Evolutionary conservation across 495 filamentous ascomycete species (phyloP).

Genomic region (Xylaria sp.): DNA sequence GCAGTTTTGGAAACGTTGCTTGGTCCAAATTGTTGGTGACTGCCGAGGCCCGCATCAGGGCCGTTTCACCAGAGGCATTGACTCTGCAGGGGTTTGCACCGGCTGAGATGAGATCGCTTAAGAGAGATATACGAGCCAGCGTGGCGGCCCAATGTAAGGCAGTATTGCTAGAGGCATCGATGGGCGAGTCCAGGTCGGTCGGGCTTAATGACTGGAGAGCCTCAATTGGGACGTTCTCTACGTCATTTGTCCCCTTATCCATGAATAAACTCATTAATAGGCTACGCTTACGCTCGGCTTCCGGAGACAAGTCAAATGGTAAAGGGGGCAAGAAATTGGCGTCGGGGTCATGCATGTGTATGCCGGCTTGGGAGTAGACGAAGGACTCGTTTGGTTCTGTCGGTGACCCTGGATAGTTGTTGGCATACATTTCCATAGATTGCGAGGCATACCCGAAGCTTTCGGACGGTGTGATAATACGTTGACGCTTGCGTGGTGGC

Average conservation of each 20-base stretch:
- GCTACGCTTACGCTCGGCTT: slow-evolving; percentile 75
- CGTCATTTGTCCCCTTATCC: slow-evolving; percentile 69
- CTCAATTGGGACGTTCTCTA: slow-evolving; percentile 56
- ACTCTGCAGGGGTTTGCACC: slow-evolving; percentile 87
- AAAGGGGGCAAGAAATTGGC: slow-evolving; percentile 72
- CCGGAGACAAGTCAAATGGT: slow-evolving; percentile 68
- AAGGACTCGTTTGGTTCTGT: slow-evolving; percentile 91
- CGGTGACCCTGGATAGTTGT: slow-evolving; percentile 64
- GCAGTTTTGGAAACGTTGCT: slow-evolving; percentile 77
- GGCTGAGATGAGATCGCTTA: slow-evolving; percentile 78
- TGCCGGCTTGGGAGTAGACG: slow-evolving; percentile 67
- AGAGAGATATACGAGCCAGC: slow-evolving; percentile 79
- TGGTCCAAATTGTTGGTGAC: slow-evolving; percentile 93
- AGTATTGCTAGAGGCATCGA: slow-evolving; percentile 85
- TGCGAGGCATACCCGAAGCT: slow-evolving; percentile 56
- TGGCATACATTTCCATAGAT: slow-evolving; percentile 60
- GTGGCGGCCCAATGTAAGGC: slow-evolving; percentile 98
- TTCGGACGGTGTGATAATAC: slow-evolving; percentile 53
- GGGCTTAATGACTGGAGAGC: slow-evolving; percentile 67
- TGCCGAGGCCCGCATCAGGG: slow-evolving; percentile 83
- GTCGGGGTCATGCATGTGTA: slow-evolving; percentile 54
- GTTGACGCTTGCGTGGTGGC: slow-evolving; percentile 82
- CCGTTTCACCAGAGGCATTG: slow-evolving; percentile 87
- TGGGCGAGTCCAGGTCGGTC: slow-evolving; percentile 85
- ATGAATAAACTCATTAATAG: slow-evolving; percentile 88